Evolutionary conservation across 2,329 filamentous ascomycete species (phyloP), one percentile per base, ranked within the genome.

Genomic region (Fusarium circinatum): DNA sequence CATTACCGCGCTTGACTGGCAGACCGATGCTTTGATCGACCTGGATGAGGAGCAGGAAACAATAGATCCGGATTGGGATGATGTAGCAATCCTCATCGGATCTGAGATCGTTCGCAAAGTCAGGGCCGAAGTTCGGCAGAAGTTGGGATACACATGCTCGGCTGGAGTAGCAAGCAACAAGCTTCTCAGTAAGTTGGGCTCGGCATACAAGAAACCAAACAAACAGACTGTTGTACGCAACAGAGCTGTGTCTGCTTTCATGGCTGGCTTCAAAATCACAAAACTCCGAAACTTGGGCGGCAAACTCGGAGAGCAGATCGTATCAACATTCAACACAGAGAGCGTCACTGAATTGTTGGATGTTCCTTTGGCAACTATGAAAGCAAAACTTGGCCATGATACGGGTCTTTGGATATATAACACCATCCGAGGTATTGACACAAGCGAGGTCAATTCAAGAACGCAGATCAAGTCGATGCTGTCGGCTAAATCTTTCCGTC

Each of bases 381-480:
- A 95, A 82, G 87, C 89, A 44, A 93, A 91, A 76, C 83, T 98
- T 24, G 94, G 94, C 8, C 93, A 96, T 59, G 94, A 97, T 49
- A 96, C 93, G 0, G 96, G 94, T 3, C 86, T 88, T 8, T 98
- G 95, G 95, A 86, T 98, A 17, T 92, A 97, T 83, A 90, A 92
- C 62, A 93, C 92, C 17, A 92, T 98, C 60, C 90, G 96, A 17
- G 96, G 96, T 3, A 90, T 95, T 69, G 96, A 99, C 81, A 85
- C 86, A 56, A 96, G 93, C 77, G 95, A 98, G 82, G 94, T 99
- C 74, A 98, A 94, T 78, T 89, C 94, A 34, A 88, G 96, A 58
- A 98, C 95, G 3, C 94, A 96, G 78, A 98, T 98, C 85, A 98
- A 98, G 81, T 96, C 93, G 22, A 98, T 99, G 95, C 86, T 98